phyloP scores from a whole-genome alignment of 2,329 filamentous ascomycete genomes.

The Dothidotthia symphoricarpi region DNA sequence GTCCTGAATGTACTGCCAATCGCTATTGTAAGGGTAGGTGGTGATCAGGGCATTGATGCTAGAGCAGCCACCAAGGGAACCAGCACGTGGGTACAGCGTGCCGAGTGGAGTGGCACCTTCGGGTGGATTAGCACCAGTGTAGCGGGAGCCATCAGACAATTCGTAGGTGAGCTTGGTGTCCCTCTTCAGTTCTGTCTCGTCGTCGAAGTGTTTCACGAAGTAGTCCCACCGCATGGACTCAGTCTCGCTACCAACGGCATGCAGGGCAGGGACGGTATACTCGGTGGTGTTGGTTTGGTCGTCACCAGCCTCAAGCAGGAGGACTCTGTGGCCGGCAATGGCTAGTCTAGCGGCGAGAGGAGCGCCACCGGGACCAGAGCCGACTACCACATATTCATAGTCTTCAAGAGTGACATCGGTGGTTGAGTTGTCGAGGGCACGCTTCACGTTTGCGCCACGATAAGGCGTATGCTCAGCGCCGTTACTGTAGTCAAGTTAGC shows the following conservation, averaged over 20 bases:
- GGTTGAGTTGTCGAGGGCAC: conserved; percentile 11
- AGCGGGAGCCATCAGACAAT: conserved; percentile 33
- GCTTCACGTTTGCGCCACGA: conserved; percentile 19
- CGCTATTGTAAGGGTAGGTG: conserved; percentile 56
- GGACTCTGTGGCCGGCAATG: conserved; percentile 55
- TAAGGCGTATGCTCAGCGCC: conserved; percentile 22
- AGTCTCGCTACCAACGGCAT: conserved; percentile 55
- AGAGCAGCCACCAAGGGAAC: conserved; percentile 56
- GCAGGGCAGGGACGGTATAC: conserved; percentile 53
- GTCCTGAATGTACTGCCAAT: conserved; percentile 57
- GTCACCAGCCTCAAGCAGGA: conserved; percentile 59
- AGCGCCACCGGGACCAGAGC: conserved; percentile 59
- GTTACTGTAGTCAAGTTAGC: conserved; percentile 11
- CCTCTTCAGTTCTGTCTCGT: conserved; percentile 50
- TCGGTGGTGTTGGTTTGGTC: conserved; percentile 52
- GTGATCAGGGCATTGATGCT: conserved; percentile 61
- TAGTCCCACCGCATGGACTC: conserved; percentile 59
- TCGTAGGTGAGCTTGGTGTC: conserved; percentile 57
- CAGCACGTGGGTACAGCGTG: conserved; percentile 57
- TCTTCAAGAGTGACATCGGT: conserved; percentile 12
- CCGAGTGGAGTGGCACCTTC: conserved; percentile 52
- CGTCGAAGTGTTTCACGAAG: conserved; percentile 59
- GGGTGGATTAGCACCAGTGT: conserved; percentile 55
- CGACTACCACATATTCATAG: conserved; percentile 63
- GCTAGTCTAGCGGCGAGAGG: conserved; percentile 59